These are phyloP conservation scores for Sclerotinia subarctica DNA, from an alignment of 2,329 filamentous ascomycete genomes.

Conservation along the genomic window DNA sequence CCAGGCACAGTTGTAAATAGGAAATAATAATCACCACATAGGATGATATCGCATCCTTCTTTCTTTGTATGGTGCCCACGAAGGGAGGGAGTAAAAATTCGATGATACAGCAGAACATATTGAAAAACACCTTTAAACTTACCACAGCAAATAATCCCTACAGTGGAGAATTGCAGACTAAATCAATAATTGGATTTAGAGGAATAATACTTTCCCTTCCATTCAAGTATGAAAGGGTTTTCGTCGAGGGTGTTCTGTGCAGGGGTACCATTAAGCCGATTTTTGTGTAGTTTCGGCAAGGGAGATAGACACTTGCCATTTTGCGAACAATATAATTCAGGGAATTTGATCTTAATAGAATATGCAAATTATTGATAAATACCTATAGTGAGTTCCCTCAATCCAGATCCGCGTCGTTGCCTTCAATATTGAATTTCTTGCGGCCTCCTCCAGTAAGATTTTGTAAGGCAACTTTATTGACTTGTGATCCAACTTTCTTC, in stretches of 20 bases:
- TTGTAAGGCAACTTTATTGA: conserved; percentile 86
- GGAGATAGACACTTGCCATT: conserved; percentile 22
- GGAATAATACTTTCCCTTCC: conserved; percentile 13
- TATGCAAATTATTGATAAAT: conserved; percentile 30
- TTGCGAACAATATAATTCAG: conserved; percentile 17
- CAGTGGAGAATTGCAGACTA: background rate
- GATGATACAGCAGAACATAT: background rate
- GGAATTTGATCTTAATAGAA: conserved; percentile 19
- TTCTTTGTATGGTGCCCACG: conserved; percentile 3
- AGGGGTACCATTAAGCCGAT: conserved; percentile 16
- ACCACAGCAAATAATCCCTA: conserved; percentile 2
- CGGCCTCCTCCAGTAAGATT: conserved; percentile 79
- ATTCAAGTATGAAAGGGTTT: conserved; percentile 15
- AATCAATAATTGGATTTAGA: conserved; percentile 6
- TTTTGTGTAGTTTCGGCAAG: conserved; percentile 19
- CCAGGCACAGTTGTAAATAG: background rate
- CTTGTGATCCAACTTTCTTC: conserved; percentile 87
- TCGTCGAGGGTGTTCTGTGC: conserved; percentile 5
- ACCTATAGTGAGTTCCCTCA: conserved; percentile 26
- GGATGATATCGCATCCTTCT: background rate
- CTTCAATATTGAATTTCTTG: conserved; percentile 83
- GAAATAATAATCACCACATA: background rate
- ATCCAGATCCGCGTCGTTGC: conserved; percentile 57
- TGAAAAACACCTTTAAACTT: background rate
- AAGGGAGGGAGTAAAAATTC: background rate